Evolutionary conservation across 1,139 yeast species (phyloP).

Genomic region (Candida sojae): DNA sequence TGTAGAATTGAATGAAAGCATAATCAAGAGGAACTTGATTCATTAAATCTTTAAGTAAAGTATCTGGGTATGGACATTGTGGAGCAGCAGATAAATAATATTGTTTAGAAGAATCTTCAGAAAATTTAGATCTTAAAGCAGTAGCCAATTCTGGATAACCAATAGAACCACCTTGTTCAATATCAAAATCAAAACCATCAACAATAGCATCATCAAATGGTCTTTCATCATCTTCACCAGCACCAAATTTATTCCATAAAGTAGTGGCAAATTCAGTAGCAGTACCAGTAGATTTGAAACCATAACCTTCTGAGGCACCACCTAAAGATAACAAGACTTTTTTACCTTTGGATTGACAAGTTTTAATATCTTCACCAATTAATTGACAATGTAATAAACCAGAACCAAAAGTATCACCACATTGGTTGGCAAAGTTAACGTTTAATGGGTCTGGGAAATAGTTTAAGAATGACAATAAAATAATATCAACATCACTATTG

Average conservation of each 20-base stretch:
- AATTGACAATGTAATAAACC: slow-evolving; percentile 62
- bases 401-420: slow-evolving; percentile 52
- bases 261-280: slow-evolving; percentile 69
- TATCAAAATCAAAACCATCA: slow-evolving; percentile 46
- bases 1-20: slow-evolving; percentile 90
- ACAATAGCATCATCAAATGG: slow-evolving; percentile 63
- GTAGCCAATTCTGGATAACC: slow-evolving; percentile 67
- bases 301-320: slow-evolving; percentile 81
- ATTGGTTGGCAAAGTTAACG: slow-evolving; percentile 72
- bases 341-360: slow-evolving; percentile 80
- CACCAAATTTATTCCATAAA: slow-evolving; percentile 85
- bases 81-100: slow-evolving; percentile 91
- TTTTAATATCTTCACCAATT: slow-evolving; percentile 70
- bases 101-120: slow-evolving; percentile 51
- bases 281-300: slow-evolving; percentile 59
- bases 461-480: slow-evolving; percentile 69
- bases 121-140: slow-evolving; percentile 60
- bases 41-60: slow-evolving; percentile 69
- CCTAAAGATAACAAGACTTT: slow-evolving; percentile 82
- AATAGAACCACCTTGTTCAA: slow-evolving; percentile 45
- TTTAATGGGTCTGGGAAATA: slow-evolving; percentile 51
- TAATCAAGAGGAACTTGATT: slow-evolving; percentile 69
- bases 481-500: slow-evolving; percentile 66
- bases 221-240: slow-evolving; percentile 59
- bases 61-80: slow-evolving; percentile 92